Evolutionary conservation across 2,329 filamentous ascomycete genomes (phyloP).

Genomic region (Penicillium sp.): DNA sequence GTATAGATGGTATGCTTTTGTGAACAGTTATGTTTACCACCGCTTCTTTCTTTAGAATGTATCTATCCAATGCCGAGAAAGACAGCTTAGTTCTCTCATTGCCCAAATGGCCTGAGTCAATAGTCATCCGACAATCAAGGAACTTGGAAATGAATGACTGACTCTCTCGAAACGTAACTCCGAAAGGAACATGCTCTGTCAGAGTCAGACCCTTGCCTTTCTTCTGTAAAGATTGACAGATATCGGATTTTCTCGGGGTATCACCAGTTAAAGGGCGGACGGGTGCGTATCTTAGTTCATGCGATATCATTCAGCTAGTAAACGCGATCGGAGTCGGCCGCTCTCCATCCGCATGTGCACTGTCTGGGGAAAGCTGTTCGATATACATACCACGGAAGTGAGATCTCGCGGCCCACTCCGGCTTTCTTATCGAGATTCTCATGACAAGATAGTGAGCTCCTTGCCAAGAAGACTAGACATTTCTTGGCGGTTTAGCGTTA

Average conservation of each 20-base stretch:
- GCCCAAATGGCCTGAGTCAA: constrained; percentile 29
- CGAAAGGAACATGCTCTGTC: too few relatives aligned
- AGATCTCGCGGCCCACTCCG: constrained; percentile 3
- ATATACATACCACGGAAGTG: neutral
- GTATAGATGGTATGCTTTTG: neutral
- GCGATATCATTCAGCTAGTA: neutral
- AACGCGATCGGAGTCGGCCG: constrained; percentile 6
- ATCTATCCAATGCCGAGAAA: neutral
- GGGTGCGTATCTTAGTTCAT: too few relatives aligned
- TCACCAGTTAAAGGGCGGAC: too few relatives aligned
- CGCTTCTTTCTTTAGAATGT: neutral
- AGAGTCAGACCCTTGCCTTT: too few relatives aligned
- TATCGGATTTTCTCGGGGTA: too few relatives aligned
- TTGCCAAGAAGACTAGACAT: constrained; percentile 5
- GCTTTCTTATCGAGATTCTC: constrained; percentile 7
- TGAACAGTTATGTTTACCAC: neutral
- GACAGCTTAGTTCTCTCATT: constrained; percentile 21
- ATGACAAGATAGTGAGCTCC: constrained; percentile 9
- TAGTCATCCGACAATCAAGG: too few relatives aligned
- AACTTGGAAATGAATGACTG: too few relatives aligned
- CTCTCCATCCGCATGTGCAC: neutral
- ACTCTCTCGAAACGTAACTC: too few relatives aligned
- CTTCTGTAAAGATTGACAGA: too few relatives aligned
- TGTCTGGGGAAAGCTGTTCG: neutral
- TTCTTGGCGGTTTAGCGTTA: constrained; percentile 8